Evolutionary conservation across 495 filamentous ascomycete genomes (phyloP), one percentile per base, ranked within the genome.

Genomic region (Darksidea phi): DNA sequence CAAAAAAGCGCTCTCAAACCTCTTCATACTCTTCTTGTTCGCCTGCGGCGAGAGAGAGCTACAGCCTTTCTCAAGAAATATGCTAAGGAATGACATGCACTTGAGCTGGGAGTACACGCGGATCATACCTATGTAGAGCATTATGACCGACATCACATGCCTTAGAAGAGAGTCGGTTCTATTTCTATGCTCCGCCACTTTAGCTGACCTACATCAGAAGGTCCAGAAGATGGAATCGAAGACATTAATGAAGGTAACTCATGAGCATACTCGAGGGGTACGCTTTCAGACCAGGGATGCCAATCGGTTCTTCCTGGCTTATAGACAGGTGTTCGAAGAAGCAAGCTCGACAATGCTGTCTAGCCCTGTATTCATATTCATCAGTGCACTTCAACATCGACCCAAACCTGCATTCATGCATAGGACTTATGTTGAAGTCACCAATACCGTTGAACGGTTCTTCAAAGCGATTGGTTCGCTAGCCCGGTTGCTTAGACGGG

Each of bases 1-100:
- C 15, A 53, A 38, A 23, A 13, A 37, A 36, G 26, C 25, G 0
- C 28, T 26, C 8, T 3, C 20, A 4, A 36, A 15, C 15, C 36
- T 53, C 11, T 28, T n/a, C 20, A 5, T 21, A 2, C 25, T 53
- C 2, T 53, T 13, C 18, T 28, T 53, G 23, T 38, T 18, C 18
- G 36, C 1, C 49, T 53, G 49, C 36, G 26, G 47, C 13, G 23
- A 49, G 23, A 49, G 41, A 6, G 41, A 1, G 2, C 32, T 53
- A 6, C 49, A 38, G 28, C 49, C 49, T 37, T 36, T 53, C n/a
- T n/a, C 49, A 38, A 20, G 17, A n/a, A 37, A 1, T 53, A 37
- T 20, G 49, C 36, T 23, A 28, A 17, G 7, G 26, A 36, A n/a
- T 37, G 26, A 20, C 20, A 53, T 23, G 12, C 26, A 10, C 49